Evolutionary conservation across 2,329 filamentous ascomycete genomes (phyloP).

Genomic region (Taxawa tesnikishii): DNA sequence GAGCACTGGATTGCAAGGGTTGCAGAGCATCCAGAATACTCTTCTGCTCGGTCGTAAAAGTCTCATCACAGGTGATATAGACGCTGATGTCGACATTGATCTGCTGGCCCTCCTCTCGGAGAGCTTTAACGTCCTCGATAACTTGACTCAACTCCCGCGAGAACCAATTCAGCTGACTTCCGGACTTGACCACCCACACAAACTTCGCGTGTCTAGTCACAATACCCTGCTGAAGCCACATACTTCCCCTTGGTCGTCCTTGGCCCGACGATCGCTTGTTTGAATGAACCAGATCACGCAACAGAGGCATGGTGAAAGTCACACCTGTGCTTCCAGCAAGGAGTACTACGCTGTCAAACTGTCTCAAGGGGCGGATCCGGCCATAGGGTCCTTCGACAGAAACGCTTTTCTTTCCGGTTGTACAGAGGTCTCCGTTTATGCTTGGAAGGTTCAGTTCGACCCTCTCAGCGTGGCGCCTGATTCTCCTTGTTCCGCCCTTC

Average conservation of each 20-base stretch:
- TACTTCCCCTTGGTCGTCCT: slow-evolving; percentile 9
- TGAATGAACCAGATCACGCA: slow-evolving; percentile 39
- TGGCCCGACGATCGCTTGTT: slow-evolving; percentile 18
- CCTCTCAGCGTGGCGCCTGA: slow-evolving; percentile 40
- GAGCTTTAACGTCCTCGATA: slow-evolving; percentile 27
- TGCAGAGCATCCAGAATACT: slow-evolving; percentile 13
- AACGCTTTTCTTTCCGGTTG: slow-evolving; percentile 1
- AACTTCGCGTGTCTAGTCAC: slow-evolving; percentile 40
- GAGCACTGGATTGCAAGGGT: slow-evolving; percentile 9
- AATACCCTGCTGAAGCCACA: slow-evolving; percentile 14
- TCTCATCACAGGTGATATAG: slow-evolving; percentile 42
- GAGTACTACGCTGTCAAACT: slow-evolving; percentile 49
- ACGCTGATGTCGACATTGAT: slow-evolving; percentile 39
- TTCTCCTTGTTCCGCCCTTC: slow-evolving; percentile 37
- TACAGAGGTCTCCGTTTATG: slow-evolving; percentile 1
- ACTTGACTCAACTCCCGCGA: slow-evolving; percentile 35
- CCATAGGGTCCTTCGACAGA: slow-evolving; percentile 18
- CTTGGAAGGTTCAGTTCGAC: slow-evolving; percentile 21
- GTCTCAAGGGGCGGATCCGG: slow-evolving; percentile 26
- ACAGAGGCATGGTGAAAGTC: slow-evolving; percentile 44
- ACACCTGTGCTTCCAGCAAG: slow-evolving; percentile 49
- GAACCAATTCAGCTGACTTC: slow-evolving; percentile 41
- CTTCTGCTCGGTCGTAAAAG: slow-evolving; percentile 30
- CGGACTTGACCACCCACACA: slow-evolving; percentile 48
- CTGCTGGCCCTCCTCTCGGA: slow-evolving; percentile 22